Base-by-base conservation (phyloP, 768 basidiomycete species). In the Melanogaster broomeanus region DNA sequence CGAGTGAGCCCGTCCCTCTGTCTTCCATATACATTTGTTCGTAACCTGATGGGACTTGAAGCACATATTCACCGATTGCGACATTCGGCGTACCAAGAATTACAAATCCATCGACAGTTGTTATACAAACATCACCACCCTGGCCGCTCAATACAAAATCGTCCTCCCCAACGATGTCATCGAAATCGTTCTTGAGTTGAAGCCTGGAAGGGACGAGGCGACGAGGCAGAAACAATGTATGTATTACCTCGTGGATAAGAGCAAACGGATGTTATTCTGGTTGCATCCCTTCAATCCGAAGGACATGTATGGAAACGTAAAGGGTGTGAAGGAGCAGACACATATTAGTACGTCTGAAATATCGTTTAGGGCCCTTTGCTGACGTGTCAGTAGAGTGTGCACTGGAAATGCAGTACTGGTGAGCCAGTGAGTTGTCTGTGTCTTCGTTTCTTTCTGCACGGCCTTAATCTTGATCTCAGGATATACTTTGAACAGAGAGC, bases 341-440 rank as follows among this genome's bases (percentile, higher is more conserved):
- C 51, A 56, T 30, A 53, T 56, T 21, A 53, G 55, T 56, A 22
- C 13, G 55, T 49, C 15, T n/a, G 11, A 18, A 25, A 22, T 31
- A 10, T 12, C 49, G 2, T 19, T 54, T n/a, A 18, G 27, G 33
- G 22, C 11, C 3, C 28, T 35, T 31, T 31, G 30, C 47, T 37
- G 31, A 22, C 25, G 9, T 27, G 19, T 11, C 2, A 27, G 31
- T 33, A 66, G 66, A 59, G 44, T 48, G 51, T 35, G 62, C 55
- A 25, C 48, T 69, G n/a, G 61, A 64, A 48, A 52, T 51, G 16
- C 61, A 66, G 42, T 68, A 66, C 44, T 69, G 67, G 66, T 62
- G 4, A 57, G 37, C 22, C 46, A 11, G 41, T 42, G 10, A 13
- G 45, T 55, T 31, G 31, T 15, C 15, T 24, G 27, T 18, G 9